phyloP scores from a whole-genome alignment of 2,329 filamentous ascomycete species.

The Sclerotinia spermophila region DNA sequence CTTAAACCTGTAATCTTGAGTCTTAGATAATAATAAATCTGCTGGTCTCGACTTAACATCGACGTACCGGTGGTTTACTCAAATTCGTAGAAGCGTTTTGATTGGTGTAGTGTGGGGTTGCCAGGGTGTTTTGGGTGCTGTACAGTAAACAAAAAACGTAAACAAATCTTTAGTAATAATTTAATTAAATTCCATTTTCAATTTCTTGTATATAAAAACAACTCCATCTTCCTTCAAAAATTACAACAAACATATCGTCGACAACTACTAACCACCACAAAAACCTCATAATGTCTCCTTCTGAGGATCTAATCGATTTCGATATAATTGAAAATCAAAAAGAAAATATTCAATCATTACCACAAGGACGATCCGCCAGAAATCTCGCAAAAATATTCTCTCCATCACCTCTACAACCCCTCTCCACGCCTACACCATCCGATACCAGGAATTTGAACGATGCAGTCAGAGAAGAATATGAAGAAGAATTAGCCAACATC shows the following conservation, averaged over 20 bases:
- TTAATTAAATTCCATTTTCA: not conserved
- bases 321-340: slow-evolving; percentile 95
- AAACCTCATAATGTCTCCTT: slow-evolving; percentile 42
- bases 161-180: too few relatives aligned
- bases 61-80: not conserved
- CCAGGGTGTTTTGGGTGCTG: not conserved
- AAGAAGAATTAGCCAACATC: slow-evolving; percentile 73
- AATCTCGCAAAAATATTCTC: slow-evolving; percentile 83
- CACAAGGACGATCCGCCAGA: slow-evolving; percentile 82
- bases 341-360: slow-evolving; percentile 94
- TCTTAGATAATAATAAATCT: not conserved
- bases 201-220: not conserved
- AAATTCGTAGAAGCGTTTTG: not conserved
- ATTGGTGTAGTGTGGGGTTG: slow-evolving; percentile 2
- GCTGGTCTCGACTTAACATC: not conserved
- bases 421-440: slow-evolving; percentile 61
- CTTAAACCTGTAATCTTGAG: not conserved
- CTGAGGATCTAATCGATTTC: slow-evolving; percentile 64
- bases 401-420: slow-evolving; percentile 55
- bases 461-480: slow-evolving; percentile 76
- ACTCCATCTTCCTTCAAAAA: not conserved
- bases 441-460: slow-evolving; percentile 77
- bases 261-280: not conserved
- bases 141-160: slow-evolving; percentile 1
- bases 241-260: not conserved